Conservation (phyloP, 768 basidiomycete species). For the Leccinum pellstonianum region DNA sequence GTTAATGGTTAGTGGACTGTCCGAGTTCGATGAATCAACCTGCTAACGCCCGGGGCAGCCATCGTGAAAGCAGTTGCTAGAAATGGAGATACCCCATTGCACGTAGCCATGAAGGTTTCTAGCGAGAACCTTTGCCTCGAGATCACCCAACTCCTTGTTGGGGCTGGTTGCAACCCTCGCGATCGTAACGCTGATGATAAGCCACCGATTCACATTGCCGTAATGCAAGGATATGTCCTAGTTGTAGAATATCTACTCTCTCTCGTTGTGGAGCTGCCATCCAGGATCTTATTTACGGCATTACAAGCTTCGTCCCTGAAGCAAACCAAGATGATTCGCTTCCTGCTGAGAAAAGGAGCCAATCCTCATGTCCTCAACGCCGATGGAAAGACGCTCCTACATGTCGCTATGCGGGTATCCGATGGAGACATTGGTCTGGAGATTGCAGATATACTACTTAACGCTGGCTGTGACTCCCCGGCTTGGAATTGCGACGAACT, state of each 20-base stretch:
- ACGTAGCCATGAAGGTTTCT: not conserved
- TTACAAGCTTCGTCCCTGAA: not conserved
- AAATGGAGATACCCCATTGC: not conserved
- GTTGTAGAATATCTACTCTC: not conserved
- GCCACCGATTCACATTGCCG: not conserved
- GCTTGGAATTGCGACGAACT: not conserved
- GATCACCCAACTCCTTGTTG: constrained; percentile 1
- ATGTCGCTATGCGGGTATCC: not conserved
- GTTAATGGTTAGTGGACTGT: not conserved
- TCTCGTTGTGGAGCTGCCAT: not conserved
- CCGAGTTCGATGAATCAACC: not conserved
- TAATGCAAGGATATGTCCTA: not conserved
- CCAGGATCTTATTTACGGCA: not conserved
- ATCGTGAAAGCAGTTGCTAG: too few species aligned
- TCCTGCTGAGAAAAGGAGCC: constrained; percentile 1
- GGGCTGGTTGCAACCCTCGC: not conserved
- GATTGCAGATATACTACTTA: not conserved
- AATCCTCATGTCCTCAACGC: not conserved
- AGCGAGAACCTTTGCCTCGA: not conserved
- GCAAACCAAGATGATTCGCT: constrained; percentile 1
- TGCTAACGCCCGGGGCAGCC: too few species aligned
- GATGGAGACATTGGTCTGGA: not conserved
- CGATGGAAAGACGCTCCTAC: not conserved
- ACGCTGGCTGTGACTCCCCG: not conserved
- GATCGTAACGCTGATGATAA: not conserved